These are phyloP conservation scores for Nicotiana rustica DNA, from an alignment of 305 asterid species.

Conservation along the genomic window DNA sequence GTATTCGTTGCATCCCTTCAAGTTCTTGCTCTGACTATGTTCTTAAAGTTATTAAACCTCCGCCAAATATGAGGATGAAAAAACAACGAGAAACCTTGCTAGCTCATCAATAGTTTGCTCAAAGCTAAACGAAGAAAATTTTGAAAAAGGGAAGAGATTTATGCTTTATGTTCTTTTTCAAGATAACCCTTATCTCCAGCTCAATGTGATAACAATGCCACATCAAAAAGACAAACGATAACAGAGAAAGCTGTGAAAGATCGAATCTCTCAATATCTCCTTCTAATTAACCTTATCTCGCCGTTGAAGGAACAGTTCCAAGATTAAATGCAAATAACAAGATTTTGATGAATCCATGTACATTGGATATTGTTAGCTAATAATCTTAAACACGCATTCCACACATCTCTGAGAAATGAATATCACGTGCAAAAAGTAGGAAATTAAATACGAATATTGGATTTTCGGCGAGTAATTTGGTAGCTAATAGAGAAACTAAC, in stretches of 20 bases:
- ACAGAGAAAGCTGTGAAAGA: background rate
- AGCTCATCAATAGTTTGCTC: background rate
- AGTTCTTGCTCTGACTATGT: background rate
- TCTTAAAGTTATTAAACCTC: background rate
- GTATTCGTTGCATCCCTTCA: no score
- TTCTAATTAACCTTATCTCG: constrained; percentile 20
- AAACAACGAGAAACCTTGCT: background rate
- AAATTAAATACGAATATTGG: background rate
- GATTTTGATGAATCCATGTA: background rate
- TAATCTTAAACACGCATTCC: background rate
- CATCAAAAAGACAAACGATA: constrained; percentile 23
- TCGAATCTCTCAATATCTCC: constrained; percentile 23
- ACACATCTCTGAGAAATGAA: constrained; percentile 10
- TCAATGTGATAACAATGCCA: constrained; percentile 30
- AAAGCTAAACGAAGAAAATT: background rate
- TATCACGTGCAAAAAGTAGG: constrained; percentile 19
- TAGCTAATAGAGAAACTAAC: background rate
- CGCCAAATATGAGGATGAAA: background rate
- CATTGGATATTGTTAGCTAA: background rate
- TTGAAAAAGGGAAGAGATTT: background rate
- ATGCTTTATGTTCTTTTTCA: background rate
- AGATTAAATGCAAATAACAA: background rate
- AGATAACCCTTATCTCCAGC: constrained; percentile 22
- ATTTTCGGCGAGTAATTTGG: background rate
- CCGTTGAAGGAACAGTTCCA: background rate